These are phyloP conservation scores for Gonapodya sp. DNA, from an alignment of 192 early-diverging fungal genomes.

Conservation along the genomic window DNA sequence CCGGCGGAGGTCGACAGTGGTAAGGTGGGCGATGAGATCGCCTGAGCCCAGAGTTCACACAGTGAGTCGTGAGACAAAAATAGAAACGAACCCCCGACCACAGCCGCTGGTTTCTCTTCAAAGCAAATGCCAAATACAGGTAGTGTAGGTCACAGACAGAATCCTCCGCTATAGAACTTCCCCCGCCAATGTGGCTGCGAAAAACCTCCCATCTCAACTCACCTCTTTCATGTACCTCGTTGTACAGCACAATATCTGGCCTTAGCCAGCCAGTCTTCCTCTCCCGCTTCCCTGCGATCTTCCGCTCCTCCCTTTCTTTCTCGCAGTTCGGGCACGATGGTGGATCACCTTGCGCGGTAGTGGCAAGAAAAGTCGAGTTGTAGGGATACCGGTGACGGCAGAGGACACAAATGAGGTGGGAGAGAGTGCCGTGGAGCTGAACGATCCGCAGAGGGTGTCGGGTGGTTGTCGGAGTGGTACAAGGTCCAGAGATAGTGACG, in stretches of 20 bases:
- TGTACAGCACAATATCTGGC: conserved; percentile 92
- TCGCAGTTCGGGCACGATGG: conserved; percentile 55
- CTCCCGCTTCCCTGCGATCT: conserved; percentile 64
- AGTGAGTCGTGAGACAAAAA: neutral
- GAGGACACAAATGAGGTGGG: conserved; percentile 75
- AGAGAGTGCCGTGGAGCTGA: conserved; percentile 85
- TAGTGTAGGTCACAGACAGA: too few species aligned
- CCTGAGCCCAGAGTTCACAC: too few species aligned
- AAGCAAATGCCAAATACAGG: too few species aligned
- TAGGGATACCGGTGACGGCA: conserved; percentile 63
- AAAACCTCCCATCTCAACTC: neutral
- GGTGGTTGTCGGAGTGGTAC: neutral
- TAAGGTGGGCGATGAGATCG: conserved; percentile 51
- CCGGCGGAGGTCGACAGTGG: conserved; percentile 40
- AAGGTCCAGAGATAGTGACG: neutral
- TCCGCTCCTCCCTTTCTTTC: conserved; percentile 34
- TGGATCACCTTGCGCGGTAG: conserved; percentile 44
- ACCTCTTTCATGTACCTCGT: conserved; percentile 76
- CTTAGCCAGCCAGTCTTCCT: conserved; percentile 66
- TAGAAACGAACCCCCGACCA: neutral
- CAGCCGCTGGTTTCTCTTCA: too few species aligned
- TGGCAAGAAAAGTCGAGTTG: conserved; percentile 11
- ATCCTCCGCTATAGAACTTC: too few species aligned
- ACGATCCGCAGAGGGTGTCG: conserved; percentile 40
- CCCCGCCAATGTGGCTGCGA: too few species aligned